Evolutionary conservation across 305 asterid genomes (phyloP).

Genomic region (Solanum aculeatissimum): DNA sequence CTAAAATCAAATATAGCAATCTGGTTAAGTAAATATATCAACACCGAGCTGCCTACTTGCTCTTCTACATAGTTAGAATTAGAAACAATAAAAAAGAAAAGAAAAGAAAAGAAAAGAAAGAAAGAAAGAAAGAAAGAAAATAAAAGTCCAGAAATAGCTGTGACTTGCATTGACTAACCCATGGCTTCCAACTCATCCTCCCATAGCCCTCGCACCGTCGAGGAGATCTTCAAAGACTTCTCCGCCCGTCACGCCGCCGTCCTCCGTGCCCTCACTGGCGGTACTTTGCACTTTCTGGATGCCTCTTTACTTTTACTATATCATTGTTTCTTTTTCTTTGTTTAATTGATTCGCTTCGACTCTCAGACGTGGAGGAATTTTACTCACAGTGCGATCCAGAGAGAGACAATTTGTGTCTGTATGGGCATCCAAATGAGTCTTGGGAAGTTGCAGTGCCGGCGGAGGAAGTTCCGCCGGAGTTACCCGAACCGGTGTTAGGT

Average conservation of each 20-base stretch:
- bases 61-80: no score
- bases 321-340: not conserved
- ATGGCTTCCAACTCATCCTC: conserved; percentile 54
- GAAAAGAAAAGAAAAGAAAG: no score
- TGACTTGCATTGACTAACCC: not conserved
- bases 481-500: conserved; percentile 88
- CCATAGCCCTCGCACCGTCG: conserved; percentile 56
- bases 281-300: conserved; percentile 12
- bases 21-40: no score
- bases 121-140: no score
- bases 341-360: not conserved
- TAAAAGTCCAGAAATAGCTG: not conserved
- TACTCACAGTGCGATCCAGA: conserved; percentile 82
- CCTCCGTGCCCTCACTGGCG: conserved; percentile 66
- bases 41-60: no score
- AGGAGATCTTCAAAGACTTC: conserved; percentile 87
- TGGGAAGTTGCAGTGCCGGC: conserved; percentile 92
- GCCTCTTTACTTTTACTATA: not conserved
- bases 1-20: no score
- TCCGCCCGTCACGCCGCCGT: conserved; percentile 73
- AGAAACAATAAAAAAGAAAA: no score
- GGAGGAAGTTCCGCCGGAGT: conserved; percentile 95
- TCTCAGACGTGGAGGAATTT: conserved; percentile 61
- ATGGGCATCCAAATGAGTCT: conserved; percentile 77
- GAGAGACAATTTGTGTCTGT: conserved; percentile 81